phyloP scores from a whole-genome alignment of 768 basidiomycete genomes.

The Russula brevipes region DNA sequence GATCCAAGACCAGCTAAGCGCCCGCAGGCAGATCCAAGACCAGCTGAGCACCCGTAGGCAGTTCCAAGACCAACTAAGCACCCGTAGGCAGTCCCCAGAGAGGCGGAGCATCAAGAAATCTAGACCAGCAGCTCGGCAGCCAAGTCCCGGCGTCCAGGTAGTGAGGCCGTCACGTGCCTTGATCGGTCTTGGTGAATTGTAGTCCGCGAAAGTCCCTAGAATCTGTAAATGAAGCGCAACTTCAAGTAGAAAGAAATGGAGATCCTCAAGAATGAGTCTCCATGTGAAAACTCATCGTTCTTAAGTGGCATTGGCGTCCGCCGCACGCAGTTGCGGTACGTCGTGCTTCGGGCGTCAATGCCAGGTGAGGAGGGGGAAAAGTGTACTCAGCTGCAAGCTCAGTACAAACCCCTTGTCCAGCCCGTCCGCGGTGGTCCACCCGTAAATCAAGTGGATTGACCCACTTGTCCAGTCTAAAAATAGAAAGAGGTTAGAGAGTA shows the following conservation, averaged over 20 bases:
- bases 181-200: background rate
- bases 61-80: background rate
- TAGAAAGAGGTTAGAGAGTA: background rate
- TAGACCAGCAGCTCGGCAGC: background rate
- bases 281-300: background rate
- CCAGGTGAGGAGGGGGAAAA: background rate
- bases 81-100: conserved; percentile 1
- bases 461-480: background rate
- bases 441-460: background rate
- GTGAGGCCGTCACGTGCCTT: background rate
- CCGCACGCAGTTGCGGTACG: conserved; percentile 9
- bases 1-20: background rate
- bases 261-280: background rate
- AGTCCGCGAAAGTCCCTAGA: background rate
- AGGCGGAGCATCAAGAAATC: background rate
- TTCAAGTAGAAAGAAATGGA: background rate
- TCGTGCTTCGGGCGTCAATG: conserved; percentile 8
- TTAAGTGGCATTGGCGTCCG: background rate
- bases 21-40: background rate
- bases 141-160: background rate
- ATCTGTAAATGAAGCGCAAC: background rate
- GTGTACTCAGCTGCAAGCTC: background rate
- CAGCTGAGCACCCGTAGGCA: conserved; percentile 4
- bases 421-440: background rate
- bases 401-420: background rate